Percentiles rank a stretch among this genome's conserved stretches.
Conservation (phyloP, 176 grass and related monocot species). For the Cenchrus purpureus region DNA sequence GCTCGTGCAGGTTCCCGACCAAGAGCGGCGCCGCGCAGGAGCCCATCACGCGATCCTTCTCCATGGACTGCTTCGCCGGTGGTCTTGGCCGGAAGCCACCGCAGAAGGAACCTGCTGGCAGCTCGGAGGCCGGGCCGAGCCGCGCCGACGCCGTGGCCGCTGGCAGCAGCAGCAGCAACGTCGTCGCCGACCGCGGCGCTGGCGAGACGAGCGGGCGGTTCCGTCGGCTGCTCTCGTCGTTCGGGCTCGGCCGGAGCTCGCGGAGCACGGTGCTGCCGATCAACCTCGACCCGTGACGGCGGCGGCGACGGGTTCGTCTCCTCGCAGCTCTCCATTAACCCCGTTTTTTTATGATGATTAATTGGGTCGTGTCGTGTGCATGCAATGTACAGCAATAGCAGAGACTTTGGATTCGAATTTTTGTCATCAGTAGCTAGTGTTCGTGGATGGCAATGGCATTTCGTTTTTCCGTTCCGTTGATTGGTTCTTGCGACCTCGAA, state of each 20-base stretch:
- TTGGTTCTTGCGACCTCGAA: conserved; percentile 2
- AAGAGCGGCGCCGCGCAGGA: conserved; percentile 44
- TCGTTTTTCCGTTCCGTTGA: background rate
- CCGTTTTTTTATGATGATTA: background rate
- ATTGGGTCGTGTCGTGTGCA: conserved; percentile 18
- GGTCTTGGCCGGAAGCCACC: conserved; percentile 45
- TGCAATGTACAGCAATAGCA: conserved; percentile 55
- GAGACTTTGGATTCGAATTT: background rate
- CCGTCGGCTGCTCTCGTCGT: conserved; percentile 76
- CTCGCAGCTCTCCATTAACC: background rate
- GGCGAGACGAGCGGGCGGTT: conserved; percentile 72
- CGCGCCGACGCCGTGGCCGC: background rate
- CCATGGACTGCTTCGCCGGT: conserved; percentile 69
- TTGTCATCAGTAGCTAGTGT: background rate
- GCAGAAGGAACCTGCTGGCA: conserved; percentile 11
- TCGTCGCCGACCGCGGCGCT: background rate
- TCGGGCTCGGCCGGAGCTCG: conserved; percentile 87
- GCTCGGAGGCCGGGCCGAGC: conserved; percentile 26
- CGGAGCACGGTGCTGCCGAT: conserved; percentile 80
- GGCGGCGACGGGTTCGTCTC: background rate
- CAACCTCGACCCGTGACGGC: conserved; percentile 65
- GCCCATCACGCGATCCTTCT: conserved; percentile 71
- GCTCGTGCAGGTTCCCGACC: conserved; percentile 52
- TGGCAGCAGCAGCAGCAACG: background rate
- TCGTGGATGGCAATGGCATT: background rate